Base-by-base conservation (phyloP, 164 flowering plant species). In the Stephania cephalantha region DNA sequence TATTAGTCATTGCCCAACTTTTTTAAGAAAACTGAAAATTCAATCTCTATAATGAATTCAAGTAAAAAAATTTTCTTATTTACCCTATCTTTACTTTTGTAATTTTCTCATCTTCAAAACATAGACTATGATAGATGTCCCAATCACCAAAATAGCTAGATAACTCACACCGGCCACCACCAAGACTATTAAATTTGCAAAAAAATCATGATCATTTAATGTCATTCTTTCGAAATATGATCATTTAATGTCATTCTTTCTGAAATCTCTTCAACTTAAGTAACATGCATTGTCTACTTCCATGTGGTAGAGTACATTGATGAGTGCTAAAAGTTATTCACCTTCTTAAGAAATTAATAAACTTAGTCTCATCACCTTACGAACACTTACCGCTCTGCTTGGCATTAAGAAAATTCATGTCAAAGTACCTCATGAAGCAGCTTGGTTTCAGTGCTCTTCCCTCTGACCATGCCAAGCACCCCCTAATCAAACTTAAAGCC, bases 361-460 rank as follows among this genome's bases (percentile, higher is more conserved):
- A 55, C 2, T 10, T 6, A 71, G 10, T 76, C 3, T 46, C 31
- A 55, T 73, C 81, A 91, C 96, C 93, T 85, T 82, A 84, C 30
- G 87, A 82, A 10, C 77, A 74, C 42, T 85, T 75, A 46, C 66
- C 81, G 52, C 79, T 71, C 1, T 82, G 81, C 58, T 71, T 75
- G 25, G 71, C 68, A 82, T 94, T 94, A 76, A 94, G 88, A 81
- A 94, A 94, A 80, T 92, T 80, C 12, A 0, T 78, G 71, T 92
- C 91, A 1, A 97, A 94, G 73, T 90, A 94, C 84, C 95, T 88
- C 89, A 94, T 78, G 80, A 92, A 94, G 83, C 98, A 94, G 0
- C 98, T 97, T 0, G 97, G 88, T 72, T 87, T 69, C n/a, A 94
- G 67, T 5, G 95, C 97, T 15, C 97, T 84, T 4, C 97, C 98